Evolutionary conservation across 2,329 filamentous ascomycete species (phyloP).

Genomic region (Alternaria gansuensis): DNA sequence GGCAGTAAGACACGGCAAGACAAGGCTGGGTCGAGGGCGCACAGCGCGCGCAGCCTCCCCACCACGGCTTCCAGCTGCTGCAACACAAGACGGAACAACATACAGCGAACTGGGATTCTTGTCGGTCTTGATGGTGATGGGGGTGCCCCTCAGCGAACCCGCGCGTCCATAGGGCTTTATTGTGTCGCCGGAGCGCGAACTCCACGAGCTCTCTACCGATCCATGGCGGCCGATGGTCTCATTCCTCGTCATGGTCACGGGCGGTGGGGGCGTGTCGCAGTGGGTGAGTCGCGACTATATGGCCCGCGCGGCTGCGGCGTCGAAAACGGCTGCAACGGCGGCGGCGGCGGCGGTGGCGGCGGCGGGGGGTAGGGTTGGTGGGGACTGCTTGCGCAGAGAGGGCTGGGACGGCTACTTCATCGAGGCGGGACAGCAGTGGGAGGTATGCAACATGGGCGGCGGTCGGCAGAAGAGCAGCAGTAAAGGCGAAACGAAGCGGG

Average conservation of each 20-base stretch:
- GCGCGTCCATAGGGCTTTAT: slow-evolving; percentile 59
- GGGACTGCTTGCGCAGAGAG: slow-evolving; percentile 46
- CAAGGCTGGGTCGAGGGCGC: slow-evolving; percentile 33
- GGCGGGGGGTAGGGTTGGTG: slow-evolving; percentile 27
- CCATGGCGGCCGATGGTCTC: slow-evolving; percentile 71
- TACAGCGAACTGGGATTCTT: slow-evolving; percentile 59
- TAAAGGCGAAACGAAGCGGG: slow-evolving; percentile 11
- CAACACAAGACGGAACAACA: slow-evolving; percentile 41
- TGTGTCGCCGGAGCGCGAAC: slow-evolving; percentile 72
- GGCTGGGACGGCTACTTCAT: slow-evolving; percentile 53
- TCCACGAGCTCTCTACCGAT: slow-evolving; percentile 72
- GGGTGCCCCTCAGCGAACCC: slow-evolving; percentile 48
- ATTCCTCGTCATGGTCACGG: slow-evolving; percentile 69
- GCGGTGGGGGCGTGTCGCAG: slow-evolving; percentile 19
- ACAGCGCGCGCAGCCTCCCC: slow-evolving; percentile 29
- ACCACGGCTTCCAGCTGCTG: slow-evolving; percentile 7
- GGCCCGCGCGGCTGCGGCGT: slow-evolving; percentile 28
- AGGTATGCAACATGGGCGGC: slow-evolving; percentile 36
- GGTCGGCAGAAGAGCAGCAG: slow-evolving; percentile 13
- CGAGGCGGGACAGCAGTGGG: slow-evolving; percentile 40
- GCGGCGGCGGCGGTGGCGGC: not conserved
- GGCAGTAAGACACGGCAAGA: slow-evolving; percentile 36
- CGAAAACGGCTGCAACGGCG: not conserved
- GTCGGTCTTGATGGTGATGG: slow-evolving; percentile 64
- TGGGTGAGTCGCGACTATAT: slow-evolving; percentile 28